phyloP scores from a whole-genome alignment of 2,329 filamentous ascomycete genomes.

The Venturia carpophila region DNA sequence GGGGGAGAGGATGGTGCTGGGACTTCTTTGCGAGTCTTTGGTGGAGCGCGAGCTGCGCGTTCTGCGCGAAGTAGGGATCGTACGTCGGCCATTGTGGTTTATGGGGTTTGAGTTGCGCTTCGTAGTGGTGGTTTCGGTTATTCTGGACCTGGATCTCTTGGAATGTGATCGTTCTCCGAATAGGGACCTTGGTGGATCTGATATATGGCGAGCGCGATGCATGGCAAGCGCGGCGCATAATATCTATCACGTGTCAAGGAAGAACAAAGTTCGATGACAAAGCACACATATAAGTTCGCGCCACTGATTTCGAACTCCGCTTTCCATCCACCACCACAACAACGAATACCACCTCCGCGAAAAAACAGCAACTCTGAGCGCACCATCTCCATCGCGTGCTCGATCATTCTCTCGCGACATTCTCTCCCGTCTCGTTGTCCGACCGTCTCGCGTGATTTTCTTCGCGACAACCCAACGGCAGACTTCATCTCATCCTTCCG shows the following conservation, averaged over 20 bases:
- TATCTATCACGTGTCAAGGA: too few relatives aligned
- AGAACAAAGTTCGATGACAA: too few relatives aligned
- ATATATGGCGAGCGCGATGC: too few relatives aligned
- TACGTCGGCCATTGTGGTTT: conserved; percentile 19
- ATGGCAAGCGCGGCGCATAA: too few relatives aligned
- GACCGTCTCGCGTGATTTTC: background rate
- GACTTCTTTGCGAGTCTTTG: conserved; percentile 14
- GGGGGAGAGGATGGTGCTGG: conserved; percentile 5
- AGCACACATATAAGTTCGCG: background rate
- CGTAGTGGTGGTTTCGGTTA: background rate
- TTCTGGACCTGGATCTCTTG: too few relatives aligned
- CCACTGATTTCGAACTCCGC: background rate
- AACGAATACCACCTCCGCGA: background rate
- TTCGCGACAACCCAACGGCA: background rate
- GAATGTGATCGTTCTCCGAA: background rate
- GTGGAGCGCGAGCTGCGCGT: conserved; percentile 19
- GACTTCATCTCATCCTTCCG: background rate
- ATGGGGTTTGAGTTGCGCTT: background rate
- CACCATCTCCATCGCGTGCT: background rate
- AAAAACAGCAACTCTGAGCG: background rate
- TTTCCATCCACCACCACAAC: background rate
- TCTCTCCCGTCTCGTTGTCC: background rate
- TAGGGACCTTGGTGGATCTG: too few relatives aligned
- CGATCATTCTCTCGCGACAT: background rate
- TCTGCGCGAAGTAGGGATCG: conserved; percentile 20